Percentiles rank a stretch among this genome's conserved stretches.
Evolutionary conservation across 192 early-diverging fungal species (phyloP).

Genomic region (Umbelopsis sp.): DNA sequence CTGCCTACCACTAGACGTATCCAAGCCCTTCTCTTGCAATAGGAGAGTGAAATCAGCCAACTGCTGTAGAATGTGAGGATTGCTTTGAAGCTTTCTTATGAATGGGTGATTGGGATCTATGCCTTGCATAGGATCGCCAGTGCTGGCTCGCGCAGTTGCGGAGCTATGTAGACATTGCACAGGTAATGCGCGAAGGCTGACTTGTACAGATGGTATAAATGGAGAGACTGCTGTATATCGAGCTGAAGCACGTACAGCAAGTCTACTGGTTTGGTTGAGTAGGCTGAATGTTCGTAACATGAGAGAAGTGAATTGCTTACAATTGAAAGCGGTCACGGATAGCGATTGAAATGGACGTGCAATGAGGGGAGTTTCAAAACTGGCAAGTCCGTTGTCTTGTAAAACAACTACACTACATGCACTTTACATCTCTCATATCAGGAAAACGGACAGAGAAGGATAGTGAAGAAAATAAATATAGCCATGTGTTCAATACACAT

Average conservation of each 20-base stretch:
- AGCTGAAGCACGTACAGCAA: not conserved
- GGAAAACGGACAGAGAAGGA: no score
- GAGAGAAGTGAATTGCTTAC: not conserved
- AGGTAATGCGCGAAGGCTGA: not conserved
- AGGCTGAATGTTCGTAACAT: not conserved
- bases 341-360: no score
- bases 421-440: no score
- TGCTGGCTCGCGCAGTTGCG: not conserved
- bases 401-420: no score
- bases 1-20: conserved; percentile 18
- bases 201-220: not conserved
- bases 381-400: no score
- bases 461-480: no score
- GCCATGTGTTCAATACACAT: no score
- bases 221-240: not conserved
- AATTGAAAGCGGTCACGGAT: not conserved
- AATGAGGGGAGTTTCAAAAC: no score
- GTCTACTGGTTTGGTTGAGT: not conserved
- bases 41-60: conserved; percentile 28
- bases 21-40: conserved; percentile 30
- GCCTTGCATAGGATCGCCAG: conserved; percentile 2
- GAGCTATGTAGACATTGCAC: not conserved
- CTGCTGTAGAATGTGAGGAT: conserved; percentile 35
- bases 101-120: conserved; percentile 26
- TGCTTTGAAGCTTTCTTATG: conserved; percentile 18